A percentile compares a stretch with the other conserved stretches of the same genome.
Conservation (phyloP, 2,329 filamentous ascomycete genomes). For the Grosmannia serpens region DNA sequence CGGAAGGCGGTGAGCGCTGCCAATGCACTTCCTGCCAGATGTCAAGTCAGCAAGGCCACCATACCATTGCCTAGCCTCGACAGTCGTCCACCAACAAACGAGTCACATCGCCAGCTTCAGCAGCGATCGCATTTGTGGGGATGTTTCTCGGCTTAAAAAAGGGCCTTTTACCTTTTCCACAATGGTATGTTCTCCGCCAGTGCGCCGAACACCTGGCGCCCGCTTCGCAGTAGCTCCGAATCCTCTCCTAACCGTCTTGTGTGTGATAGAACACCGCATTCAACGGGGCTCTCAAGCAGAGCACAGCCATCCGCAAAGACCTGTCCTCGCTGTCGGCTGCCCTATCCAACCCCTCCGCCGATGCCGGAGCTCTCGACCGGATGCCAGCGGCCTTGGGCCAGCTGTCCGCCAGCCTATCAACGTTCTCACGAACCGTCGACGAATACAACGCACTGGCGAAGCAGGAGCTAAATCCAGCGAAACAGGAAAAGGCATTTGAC, state of each 20-base stretch:
- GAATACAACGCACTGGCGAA: slow-evolving; percentile 80
- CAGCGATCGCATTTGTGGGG: background rate
- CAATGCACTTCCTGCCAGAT: background rate
- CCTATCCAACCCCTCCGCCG: slow-evolving; percentile 25
- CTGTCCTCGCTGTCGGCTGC: slow-evolving; percentile 27
- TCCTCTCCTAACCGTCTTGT: background rate
- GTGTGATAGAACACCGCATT: slow-evolving; percentile 63
- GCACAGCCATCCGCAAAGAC: slow-evolving; percentile 66
- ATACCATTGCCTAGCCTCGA: background rate
- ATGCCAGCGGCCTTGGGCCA: slow-evolving; percentile 46
- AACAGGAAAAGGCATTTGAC: slow-evolving; percentile 83
- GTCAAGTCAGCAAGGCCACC: background rate
- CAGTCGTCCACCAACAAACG: background rate
- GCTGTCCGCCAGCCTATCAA: slow-evolving; percentile 54
- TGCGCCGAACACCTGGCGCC: background rate
- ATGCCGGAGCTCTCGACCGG: background rate
- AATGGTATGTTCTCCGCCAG: background rate
- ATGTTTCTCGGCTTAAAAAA: background rate
- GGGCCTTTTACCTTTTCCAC: background rate
- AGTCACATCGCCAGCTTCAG: background rate
- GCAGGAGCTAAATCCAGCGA: slow-evolving; percentile 80
- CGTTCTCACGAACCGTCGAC: slow-evolving; percentile 82
- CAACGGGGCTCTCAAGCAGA: slow-evolving; percentile 80
- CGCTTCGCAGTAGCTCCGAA: background rate
- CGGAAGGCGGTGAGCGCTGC: background rate